A percentile compares a stretch with the other conserved stretches of the same genome.
phyloP scores from a whole-genome alignment of 2,329 filamentous ascomycete genomes.

The Aspergillus thermomutatus region DNA sequence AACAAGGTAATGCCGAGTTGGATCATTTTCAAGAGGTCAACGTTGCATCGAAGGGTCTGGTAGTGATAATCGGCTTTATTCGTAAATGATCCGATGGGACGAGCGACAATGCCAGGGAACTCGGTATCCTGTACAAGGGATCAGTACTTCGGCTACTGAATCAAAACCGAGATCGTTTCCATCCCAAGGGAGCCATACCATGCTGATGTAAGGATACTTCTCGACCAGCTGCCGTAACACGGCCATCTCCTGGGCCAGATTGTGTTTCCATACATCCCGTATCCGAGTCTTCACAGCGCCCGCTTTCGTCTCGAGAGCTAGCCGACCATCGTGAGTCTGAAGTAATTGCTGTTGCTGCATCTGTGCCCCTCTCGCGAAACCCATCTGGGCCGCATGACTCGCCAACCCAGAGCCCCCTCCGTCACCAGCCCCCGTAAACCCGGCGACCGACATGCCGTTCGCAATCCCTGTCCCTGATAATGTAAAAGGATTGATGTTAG shows the following conservation, averaged over 20 bases:
- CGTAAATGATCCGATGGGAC: conserved; percentile 90
- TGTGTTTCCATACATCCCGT: conserved; percentile 93
- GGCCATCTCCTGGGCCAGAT: conserved; percentile 87
- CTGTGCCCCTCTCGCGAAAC: conserved; percentile 72
- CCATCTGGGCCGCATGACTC: conserved; percentile 82
- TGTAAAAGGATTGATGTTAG: conserved; percentile 65
- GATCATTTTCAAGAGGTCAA: conserved; percentile 95
- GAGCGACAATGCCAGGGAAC: conserved; percentile 94
- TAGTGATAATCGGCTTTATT: conserved; percentile 98
- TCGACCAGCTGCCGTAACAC: conserved; percentile 78
- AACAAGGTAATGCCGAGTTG: conserved; percentile 95
- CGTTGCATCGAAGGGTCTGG: conserved; percentile 93
- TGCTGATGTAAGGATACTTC: conserved; percentile 92
- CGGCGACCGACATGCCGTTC: conserved; percentile 58
- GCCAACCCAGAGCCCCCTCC: conserved; percentile 67
- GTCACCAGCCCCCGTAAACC: conserved; percentile 56
- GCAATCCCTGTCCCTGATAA: conserved; percentile 46
- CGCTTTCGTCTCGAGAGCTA: conserved; percentile 53
- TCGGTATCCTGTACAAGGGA: conserved; percentile 72
- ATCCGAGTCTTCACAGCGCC: conserved; percentile 71
- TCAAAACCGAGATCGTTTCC: background rate
- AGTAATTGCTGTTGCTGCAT: conserved; percentile 58
- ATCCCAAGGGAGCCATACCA: conserved; percentile 57
- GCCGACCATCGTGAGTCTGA: conserved; percentile 50
- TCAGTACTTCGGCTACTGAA: background rate